Conservation (phyloP, 176 grass and related monocot species). For the Bothriochloa decipiens region DNA sequence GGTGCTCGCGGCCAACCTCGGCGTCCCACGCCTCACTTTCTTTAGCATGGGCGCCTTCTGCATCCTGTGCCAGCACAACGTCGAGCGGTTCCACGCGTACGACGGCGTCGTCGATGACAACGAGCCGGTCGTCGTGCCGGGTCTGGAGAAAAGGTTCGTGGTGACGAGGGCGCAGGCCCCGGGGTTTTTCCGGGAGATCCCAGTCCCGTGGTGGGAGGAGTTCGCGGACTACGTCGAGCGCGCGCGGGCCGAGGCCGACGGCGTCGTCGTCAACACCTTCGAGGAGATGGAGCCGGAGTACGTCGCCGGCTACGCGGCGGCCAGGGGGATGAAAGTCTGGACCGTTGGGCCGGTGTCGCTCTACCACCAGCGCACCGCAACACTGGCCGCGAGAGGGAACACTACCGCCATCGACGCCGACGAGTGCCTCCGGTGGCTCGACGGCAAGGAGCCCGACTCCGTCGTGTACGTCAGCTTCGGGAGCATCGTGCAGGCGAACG, state of each 20-base stretch:
- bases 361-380: constrained; percentile 36
- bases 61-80: constrained; percentile 49
- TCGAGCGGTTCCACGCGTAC: constrained; percentile 43
- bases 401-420: constrained; percentile 18
- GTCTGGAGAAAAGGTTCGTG: constrained; percentile 37
- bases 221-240: constrained; percentile 17
- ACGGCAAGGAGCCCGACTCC: constrained; percentile 45
- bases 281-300: constrained; percentile 55
- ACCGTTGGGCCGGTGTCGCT: constrained; percentile 57
- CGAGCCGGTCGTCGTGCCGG: constrained; percentile 56
- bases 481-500: constrained; percentile 44
- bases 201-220: not conserved
- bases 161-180: constrained; percentile 56
- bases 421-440: constrained; percentile 59
- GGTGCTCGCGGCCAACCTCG: constrained; percentile 47
- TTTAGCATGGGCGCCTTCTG: constrained; percentile 64
- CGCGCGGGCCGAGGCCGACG: constrained; percentile 49
- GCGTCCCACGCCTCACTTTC: constrained; percentile 51
- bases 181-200: constrained; percentile 19
- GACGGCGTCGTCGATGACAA: constrained; percentile 21
- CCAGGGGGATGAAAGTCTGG: constrained; percentile 60
- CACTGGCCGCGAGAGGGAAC: constrained; percentile 32
- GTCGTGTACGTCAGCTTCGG: constrained; percentile 82
- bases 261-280: constrained; percentile 64
- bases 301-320: constrained; percentile 48